Percentiles rank a stretch among this genome's conserved stretches.
These are phyloP conservation scores for Vitis amurensis DNA, from an alignment of 164 flowering plant species.

Conservation along the genomic window DNA sequence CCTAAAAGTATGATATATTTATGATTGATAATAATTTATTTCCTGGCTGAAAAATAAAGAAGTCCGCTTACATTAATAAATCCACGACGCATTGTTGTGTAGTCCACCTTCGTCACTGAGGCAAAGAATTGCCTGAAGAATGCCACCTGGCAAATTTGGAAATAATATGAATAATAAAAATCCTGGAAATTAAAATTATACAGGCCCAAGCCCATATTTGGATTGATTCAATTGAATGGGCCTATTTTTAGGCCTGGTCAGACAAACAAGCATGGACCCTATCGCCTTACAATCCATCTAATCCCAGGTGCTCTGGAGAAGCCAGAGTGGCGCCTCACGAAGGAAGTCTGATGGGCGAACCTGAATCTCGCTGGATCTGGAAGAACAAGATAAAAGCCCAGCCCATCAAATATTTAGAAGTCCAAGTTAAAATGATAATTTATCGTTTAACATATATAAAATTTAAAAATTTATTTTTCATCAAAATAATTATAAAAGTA, in stretches of 20 bases:
- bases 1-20: too few relatives aligned
- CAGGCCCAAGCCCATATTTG: background rate
- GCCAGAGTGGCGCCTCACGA: slow-evolving; percentile 55
- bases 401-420: background rate
- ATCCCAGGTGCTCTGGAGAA: slow-evolving; percentile 45
- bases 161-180: background rate
- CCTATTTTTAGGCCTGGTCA: too few relatives aligned
- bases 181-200: background rate
- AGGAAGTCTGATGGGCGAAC: slow-evolving; percentile 65
- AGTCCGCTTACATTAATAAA: slow-evolving; percentile 56
- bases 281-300: slow-evolving; percentile 61
- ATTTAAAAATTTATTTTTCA: too few relatives aligned
- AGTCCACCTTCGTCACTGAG: slow-evolving; percentile 65
- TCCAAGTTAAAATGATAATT: too few relatives aligned
- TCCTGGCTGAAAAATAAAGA: background rate
- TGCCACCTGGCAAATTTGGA: slow-evolving; percentile 39
- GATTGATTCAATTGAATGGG: too few relatives aligned
- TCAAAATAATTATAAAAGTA: too few relatives aligned
- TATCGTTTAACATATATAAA: too few relatives aligned
- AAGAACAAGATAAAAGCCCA: slow-evolving; percentile 4
- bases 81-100: slow-evolving; percentile 66
- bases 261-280: background rate
- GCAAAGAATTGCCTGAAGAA: slow-evolving; percentile 73
- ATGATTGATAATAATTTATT: too few relatives aligned
- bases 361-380: slow-evolving; percentile 73